Evolutionary conservation across 2,329 filamentous ascomycete species (phyloP).

Genomic region (Niveomyces coronatus): DNA sequence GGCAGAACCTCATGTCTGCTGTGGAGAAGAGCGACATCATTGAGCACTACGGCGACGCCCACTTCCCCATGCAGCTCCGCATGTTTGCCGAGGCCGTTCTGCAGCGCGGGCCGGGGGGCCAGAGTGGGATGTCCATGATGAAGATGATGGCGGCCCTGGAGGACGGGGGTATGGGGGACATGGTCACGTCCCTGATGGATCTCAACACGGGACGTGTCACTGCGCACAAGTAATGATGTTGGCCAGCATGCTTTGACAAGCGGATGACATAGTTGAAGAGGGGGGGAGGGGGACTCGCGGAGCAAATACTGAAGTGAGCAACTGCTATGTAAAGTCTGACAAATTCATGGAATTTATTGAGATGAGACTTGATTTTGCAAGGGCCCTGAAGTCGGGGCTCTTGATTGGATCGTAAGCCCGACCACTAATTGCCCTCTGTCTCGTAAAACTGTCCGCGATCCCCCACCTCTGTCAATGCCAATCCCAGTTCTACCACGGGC

Average conservation of each 20-base stretch:
- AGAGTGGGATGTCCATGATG: conserved; percentile 16
- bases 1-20: conserved; percentile 17
- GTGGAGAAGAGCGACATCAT: conserved; percentile 26
- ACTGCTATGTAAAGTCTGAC: no score
- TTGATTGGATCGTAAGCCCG: conserved; percentile 23
- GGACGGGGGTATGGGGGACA: no score
- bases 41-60: conserved; percentile 31
- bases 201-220: no score
- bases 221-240: no score
- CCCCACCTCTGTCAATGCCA: conserved; percentile 36
- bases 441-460: conserved; percentile 35
- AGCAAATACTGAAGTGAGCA: no score
- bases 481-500: conserved; percentile 32
- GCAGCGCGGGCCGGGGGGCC: conserved; percentile 20
- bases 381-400: no score
- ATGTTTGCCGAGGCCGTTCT: conserved; percentile 35
- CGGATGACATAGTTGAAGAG: no score
- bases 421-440: conserved; percentile 18
- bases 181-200: no score
- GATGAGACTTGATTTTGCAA: no score
- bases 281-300: no score
- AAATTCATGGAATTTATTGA: no score
- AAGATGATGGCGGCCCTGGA: conserved; percentile 17
- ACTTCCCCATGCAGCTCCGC: conserved; percentile 39
- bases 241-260: no score